A percentile compares a stretch with the other conserved stretches of the same genome.
These are phyloP conservation scores for Betula pendula DNA, from an alignment of 306 rosid species.

Conservation along the genomic window DNA sequence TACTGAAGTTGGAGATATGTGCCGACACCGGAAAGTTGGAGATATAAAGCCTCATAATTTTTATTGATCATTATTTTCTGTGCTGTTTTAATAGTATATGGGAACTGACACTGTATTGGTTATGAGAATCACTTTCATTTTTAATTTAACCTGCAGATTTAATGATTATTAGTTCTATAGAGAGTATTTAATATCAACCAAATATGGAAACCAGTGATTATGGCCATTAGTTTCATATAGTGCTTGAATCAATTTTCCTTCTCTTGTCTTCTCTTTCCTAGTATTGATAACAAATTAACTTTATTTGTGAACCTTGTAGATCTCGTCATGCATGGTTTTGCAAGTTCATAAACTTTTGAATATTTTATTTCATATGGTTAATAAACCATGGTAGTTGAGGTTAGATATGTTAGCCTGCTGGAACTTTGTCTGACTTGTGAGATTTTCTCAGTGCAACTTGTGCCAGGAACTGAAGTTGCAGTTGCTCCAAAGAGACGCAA, in stretches of 20 bases:
- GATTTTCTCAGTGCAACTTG: slow-evolving; percentile 75
- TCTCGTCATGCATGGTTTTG: neutral
- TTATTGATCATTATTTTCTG: neutral
- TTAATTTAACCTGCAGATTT: neutral
- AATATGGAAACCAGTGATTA: neutral
- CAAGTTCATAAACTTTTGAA: neutral
- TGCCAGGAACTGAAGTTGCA: slow-evolving; percentile 77
- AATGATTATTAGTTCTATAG: neutral
- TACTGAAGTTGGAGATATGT: no score
- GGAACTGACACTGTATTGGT: neutral
- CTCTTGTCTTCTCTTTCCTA: neutral
- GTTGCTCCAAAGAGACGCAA: slow-evolving; percentile 90
- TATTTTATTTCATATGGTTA: neutral
- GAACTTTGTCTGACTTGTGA: slow-evolving; percentile 36
- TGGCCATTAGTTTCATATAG: neutral
- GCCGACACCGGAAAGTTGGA: no score
- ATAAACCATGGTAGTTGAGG: neutral
- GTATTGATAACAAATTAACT: neutral
- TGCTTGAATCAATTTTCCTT: neutral
- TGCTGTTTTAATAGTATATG: neutral
- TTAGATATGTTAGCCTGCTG: neutral
- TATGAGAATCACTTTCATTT: neutral
- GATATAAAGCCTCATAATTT: neutral
- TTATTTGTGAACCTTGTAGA: neutral
- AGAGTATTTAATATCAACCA: no score